Evolutionary conservation across 495 filamentous ascomycete species (phyloP).

Genomic region (Xylaria palmicola): DNA sequence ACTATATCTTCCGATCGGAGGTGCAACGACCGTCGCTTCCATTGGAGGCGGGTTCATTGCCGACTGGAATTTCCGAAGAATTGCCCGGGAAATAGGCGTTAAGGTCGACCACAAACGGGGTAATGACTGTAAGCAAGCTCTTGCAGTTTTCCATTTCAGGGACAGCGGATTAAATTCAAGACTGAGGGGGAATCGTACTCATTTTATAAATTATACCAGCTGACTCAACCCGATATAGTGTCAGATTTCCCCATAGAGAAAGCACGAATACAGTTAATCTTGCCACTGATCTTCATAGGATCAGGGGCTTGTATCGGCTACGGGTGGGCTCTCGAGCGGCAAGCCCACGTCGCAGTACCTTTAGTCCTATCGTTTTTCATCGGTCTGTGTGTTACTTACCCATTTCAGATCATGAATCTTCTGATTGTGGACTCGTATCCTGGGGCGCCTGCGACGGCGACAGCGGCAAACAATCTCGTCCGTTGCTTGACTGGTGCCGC

Average conservation of each 20-base stretch:
- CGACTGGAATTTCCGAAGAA: conserved; percentile 57
- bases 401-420: conserved; percentile 51
- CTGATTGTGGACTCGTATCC: conserved; percentile 49
- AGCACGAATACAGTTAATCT: conserved; percentile 57
- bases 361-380: conserved; percentile 58
- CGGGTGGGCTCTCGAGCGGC: conserved; percentile 56
- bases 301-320: conserved; percentile 47
- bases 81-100: conserved; percentile 48
- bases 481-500: conserved; percentile 46
- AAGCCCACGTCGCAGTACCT: conserved; percentile 47
- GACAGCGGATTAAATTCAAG: neutral
- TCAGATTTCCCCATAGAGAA: conserved; percentile 62
- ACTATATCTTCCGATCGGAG: conserved; percentile 60
- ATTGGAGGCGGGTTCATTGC: conserved; percentile 61
- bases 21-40: conserved; percentile 65
- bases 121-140: conserved; percentile 23
- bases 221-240: conserved; percentile 37
- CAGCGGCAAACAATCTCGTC: conserved; percentile 49
- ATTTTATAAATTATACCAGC: neutral
- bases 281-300: conserved; percentile 46
- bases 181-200: neutral
- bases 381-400: conserved; percentile 51
- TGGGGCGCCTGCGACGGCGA: conserved; percentile 44
- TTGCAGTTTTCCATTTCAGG: neutral
- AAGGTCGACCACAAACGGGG: conserved; percentile 50